Conservation (phyloP, 495 filamentous ascomycete species). For the Neurospora sp. region DNA sequence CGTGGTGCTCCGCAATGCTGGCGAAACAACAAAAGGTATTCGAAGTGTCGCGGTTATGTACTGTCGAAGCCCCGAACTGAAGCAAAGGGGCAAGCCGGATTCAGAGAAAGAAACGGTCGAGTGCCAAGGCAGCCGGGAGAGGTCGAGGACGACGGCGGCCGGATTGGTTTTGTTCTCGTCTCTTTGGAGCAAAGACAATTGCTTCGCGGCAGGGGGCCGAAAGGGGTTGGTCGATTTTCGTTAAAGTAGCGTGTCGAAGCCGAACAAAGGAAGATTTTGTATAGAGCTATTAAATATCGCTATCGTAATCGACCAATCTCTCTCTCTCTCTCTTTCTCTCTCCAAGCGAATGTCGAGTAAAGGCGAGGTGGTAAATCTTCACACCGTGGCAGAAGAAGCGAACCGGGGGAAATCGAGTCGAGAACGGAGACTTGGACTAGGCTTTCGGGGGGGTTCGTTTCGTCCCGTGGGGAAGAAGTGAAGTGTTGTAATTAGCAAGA, state of each 20-base stretch:
- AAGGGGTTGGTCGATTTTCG: constrained; percentile 9
- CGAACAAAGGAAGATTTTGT: constrained; percentile 14
- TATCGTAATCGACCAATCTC: constrained; percentile 11
- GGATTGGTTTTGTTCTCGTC: not conserved
- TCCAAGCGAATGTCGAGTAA: constrained; percentile 20
- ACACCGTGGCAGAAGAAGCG: not conserved
- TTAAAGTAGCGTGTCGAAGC: not conserved
- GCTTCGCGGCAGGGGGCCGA: constrained; percentile 4
- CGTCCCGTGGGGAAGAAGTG: not conserved
- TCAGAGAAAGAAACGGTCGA: constrained; percentile 19
- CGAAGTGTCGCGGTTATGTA: not conserved
- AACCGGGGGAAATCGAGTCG: not conserved
- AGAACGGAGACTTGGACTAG: not conserved
- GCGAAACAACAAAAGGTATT: not conserved
- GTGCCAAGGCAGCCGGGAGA: constrained; percentile 9
- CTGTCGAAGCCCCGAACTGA: not conserved
- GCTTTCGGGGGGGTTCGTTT: not conserved
- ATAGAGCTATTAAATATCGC: constrained; percentile 17
- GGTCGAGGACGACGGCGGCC: not conserved
- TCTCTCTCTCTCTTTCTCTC: constrained; percentile 5
- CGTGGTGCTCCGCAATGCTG: not conserved
- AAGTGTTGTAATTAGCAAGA: constrained; percentile 3
- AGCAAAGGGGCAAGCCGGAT: constrained; percentile 4
- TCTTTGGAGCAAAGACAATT: constrained; percentile 13
- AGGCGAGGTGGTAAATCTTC: constrained; percentile 1